These are phyloP conservation scores for Anthracocystis walkeri DNA, from an alignment of 1,284 basidiomycete genomes.

Conservation along the genomic window DNA sequence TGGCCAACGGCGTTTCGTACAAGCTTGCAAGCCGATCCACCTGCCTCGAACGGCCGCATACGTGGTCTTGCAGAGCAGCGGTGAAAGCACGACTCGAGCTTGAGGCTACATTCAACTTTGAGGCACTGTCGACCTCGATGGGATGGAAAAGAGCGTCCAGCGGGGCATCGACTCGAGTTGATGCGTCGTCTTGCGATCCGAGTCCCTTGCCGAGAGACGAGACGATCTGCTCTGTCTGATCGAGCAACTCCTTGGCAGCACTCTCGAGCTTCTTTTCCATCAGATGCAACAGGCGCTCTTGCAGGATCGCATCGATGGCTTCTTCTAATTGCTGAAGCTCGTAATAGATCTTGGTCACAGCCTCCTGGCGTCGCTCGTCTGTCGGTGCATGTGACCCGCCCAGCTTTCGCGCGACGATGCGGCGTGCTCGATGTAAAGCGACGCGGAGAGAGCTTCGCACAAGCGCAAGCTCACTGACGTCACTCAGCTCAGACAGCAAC, in stretches of 20 bases:
- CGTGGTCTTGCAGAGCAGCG: constrained; percentile 23
- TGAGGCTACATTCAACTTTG: not conserved
- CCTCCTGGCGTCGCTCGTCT: constrained; percentile 11
- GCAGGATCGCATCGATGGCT: constrained; percentile 26
- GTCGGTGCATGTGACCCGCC: not conserved
- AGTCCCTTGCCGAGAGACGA: not conserved
- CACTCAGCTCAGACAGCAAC: constrained; percentile 23
- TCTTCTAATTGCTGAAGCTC: constrained; percentile 27
- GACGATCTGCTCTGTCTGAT: constrained; percentile 10
- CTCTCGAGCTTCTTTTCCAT: constrained; percentile 23
- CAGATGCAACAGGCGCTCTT: constrained; percentile 28
- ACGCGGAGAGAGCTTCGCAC: constrained; percentile 27
- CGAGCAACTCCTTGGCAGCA: constrained; percentile 24
- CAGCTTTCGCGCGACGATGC: constrained; percentile 30
- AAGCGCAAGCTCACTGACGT: constrained; percentile 26
- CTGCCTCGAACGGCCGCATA: constrained; percentile 30
- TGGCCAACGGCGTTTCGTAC: constrained; percentile 27
- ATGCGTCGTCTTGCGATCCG: not conserved
- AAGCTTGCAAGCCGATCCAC: constrained; percentile 28
- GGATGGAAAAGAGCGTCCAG: constrained; percentile 30
- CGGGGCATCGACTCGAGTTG: constrained; percentile 12
- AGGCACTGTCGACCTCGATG: constrained; percentile 6
- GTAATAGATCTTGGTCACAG: constrained; percentile 8
- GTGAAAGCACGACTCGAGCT: constrained; percentile 15
- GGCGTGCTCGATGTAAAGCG: constrained; percentile 22